Evolutionary conservation across 1,284 basidiomycete genomes (phyloP), one percentile per base, ranked within the genome.

Genomic region (Naganishia liquefaciens): DNA sequence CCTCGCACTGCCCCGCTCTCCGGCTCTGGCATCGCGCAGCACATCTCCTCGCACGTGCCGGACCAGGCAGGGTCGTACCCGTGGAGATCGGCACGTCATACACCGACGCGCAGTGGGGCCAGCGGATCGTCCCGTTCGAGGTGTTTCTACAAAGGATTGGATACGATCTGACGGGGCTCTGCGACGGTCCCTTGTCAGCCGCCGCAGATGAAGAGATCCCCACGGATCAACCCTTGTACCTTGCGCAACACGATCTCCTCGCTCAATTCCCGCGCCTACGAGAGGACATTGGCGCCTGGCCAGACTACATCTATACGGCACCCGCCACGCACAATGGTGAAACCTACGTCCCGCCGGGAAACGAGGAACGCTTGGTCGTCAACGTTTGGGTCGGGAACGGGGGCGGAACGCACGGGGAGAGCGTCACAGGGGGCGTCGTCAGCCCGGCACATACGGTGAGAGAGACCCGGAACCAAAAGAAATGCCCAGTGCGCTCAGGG

Each of bases 71-170:
- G 17, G 78, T 91, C 9, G 89, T 98, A 1, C 95, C 95, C 5
- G 87, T 98, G 11, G 95, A 99, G 77, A 81, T 95, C 28, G 95
- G 95, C 3, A 76, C 79, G 51, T 88, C 93, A 73, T 99, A 99
- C 76, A 85, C 90, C 39, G 81, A 83, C 15, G 84, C 85, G 23
- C 84, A 86, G 52, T 99, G 95, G 95, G 84, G 84, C 0, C 95
- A 96, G 77, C 80, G 79, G 67, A 82, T 98, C 64, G 84, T 96
- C 76, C 72, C 77, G 25, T 96, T 92, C 87, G 86, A 88, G 39
- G 81, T 81, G 3, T 93, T 98, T 73, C 80, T 93, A 15, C 66
- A 77, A 5, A 78, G 79, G 17, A 81, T 90, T 9, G 81, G 84
- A 52, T 81, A 81, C 66, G 73, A 81, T 49, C 79, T 67, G 23